phyloP scores from a whole-genome alignment of 176 grass and related monocot species.

The Juncus inflexus region DNA sequence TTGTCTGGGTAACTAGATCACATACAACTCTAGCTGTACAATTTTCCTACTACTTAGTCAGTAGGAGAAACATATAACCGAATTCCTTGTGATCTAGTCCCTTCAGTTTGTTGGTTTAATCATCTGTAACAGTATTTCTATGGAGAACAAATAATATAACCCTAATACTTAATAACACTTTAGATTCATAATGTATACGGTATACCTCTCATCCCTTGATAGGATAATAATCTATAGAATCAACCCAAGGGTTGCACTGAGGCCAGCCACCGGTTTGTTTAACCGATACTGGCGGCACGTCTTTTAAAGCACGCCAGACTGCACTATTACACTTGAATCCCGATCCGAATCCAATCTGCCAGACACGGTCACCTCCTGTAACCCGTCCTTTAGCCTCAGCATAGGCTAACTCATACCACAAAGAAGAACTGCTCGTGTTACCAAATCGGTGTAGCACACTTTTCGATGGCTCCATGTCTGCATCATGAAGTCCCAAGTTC shows the following conservation, averaged over 20 bases:
- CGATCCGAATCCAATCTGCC: constrained; percentile 62
- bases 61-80: constrained; percentile 10
- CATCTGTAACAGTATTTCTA: neutral
- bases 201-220: constrained; percentile 28
- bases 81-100: constrained; percentile 14
- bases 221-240: constrained; percentile 49
- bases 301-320: constrained; percentile 47
- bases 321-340: constrained; percentile 70
- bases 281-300: constrained; percentile 36
- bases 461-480: constrained; percentile 60
- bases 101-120: constrained; percentile 4
- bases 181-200: constrained; percentile 6
- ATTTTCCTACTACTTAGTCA: constrained; percentile 13
- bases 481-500: constrained; percentile 41
- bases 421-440: constrained; percentile 68
- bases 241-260: constrained; percentile 57
- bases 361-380: constrained; percentile 42
- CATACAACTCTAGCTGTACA: constrained; percentile 2
- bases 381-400: constrained; percentile 66
- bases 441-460: constrained; percentile 65
- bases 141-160: constrained; percentile 17
- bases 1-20: constrained; percentile 9
- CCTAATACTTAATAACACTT: neutral
- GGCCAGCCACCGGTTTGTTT: neutral
- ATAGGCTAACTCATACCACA: constrained; percentile 73